phyloP scores from a whole-genome alignment of 495 filamentous ascomycete species.

The Xylaria longipes region DNA sequence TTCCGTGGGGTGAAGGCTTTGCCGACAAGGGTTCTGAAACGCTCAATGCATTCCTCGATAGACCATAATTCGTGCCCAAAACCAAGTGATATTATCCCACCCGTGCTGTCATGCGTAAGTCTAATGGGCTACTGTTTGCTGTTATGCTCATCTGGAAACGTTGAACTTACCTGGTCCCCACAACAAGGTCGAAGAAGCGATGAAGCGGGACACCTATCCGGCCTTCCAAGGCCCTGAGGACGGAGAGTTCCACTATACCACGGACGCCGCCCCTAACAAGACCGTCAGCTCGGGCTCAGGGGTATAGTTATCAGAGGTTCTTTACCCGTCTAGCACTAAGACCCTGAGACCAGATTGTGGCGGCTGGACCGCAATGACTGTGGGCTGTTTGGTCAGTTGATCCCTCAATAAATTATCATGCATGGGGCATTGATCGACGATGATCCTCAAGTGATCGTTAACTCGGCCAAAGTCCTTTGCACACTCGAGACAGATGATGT shows the following conservation, averaged over 20 bases:
- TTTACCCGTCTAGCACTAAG: slow-evolving; percentile 51
- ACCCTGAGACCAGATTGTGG: slow-evolving; percentile 43
- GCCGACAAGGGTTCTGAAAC: slow-evolving; percentile 42
- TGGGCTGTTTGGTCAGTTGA: slow-evolving; percentile 27
- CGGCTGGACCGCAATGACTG: slow-evolving; percentile 43
- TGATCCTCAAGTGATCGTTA: not conserved
- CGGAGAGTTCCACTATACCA: slow-evolving; percentile 50
- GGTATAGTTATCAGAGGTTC: not conserved
- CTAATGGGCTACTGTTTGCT: not conserved
- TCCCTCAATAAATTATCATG: slow-evolving; percentile 22
- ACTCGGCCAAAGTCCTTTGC: not conserved
- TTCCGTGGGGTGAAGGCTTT: slow-evolving; percentile 47
- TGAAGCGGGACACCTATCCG: slow-evolving; percentile 42
- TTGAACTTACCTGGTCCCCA: slow-evolving; percentile 50
- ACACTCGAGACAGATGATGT: slow-evolving; percentile 48
- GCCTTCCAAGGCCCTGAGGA: slow-evolving; percentile 46
- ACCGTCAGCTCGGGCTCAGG: not conserved
- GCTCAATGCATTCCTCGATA: slow-evolving; percentile 43
- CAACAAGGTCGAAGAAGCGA: slow-evolving; percentile 54
- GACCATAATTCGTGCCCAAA: slow-evolving; percentile 48
- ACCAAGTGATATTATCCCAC: slow-evolving; percentile 55
- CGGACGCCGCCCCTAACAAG: slow-evolving; percentile 51
- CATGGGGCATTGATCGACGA: not conserved
- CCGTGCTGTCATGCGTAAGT: slow-evolving; percentile 23
- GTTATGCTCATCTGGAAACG: slow-evolving; percentile 37